phyloP scores from a whole-genome alignment of 2,329 filamentous ascomycete genomes.

The Raffaelea deltoideospora region DNA sequence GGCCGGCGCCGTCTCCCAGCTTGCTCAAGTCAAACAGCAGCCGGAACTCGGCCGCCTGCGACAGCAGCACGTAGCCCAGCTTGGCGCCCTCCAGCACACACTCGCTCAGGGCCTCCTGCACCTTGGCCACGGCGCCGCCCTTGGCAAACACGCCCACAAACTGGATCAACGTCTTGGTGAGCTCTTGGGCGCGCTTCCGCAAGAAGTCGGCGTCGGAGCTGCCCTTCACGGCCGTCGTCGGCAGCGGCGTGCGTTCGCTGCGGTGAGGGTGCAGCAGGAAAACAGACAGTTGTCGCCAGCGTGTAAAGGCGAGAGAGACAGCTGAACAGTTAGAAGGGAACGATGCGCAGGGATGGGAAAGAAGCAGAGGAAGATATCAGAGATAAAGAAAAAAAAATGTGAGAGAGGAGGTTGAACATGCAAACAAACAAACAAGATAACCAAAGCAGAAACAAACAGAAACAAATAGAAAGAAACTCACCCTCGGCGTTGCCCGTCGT shows the following conservation, averaged over 20 bases:
- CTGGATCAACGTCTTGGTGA: constrained; percentile 18
- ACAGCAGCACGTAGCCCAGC: constrained; percentile 26
- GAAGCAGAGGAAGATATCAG: neutral
- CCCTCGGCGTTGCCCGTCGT: constrained; percentile 14
- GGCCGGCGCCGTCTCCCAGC: neutral
- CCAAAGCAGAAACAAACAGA: neutral
- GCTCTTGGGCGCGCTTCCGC: constrained; percentile 15
- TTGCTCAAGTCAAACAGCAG: neutral
- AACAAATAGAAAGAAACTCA: constrained; percentile 9
- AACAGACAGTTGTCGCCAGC: constrained; percentile 26
- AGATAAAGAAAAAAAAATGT: neutral
- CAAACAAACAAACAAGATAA: neutral
- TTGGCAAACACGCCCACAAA: constrained; percentile 21
- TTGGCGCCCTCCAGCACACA: constrained; percentile 24
- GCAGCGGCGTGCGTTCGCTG: constrained; percentile 20
- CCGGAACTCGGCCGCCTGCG: constrained; percentile 23
- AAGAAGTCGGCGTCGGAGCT: constrained; percentile 14
- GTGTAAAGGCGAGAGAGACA: constrained; percentile 18
- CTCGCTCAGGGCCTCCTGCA: constrained; percentile 22
- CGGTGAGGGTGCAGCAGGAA: constrained; percentile 25
- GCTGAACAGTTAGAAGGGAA: constrained; percentile 7
- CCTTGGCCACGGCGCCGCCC: constrained; percentile 12
- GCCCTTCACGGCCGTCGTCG: no score
- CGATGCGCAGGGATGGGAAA: neutral
- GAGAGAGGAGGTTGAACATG: no score